Percentiles rank a stretch among this genome's conserved stretches.
Evolutionary conservation across 2,329 filamentous ascomycete species (phyloP).

Genomic region (Talaromyces sp.): DNA sequence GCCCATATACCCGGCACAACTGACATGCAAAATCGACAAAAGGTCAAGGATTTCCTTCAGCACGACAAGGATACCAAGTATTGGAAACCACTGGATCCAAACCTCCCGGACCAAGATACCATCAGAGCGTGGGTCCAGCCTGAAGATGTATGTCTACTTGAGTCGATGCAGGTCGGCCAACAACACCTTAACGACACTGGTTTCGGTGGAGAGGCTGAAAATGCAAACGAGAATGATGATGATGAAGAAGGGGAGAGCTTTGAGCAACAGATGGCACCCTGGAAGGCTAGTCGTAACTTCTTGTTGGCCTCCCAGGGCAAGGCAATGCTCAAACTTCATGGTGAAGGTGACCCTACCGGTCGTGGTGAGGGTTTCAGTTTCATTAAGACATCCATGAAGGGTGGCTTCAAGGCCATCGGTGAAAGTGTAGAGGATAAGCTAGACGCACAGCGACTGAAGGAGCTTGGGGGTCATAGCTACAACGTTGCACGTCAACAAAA

Average conservation of each 20-base stretch:
- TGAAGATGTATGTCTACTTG: constrained; percentile 90
- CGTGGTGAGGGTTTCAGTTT: constrained; percentile 95
- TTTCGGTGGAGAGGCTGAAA: constrained; percentile 70
- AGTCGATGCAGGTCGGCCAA: constrained; percentile 94
- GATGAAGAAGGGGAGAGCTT: constrained; percentile 73
- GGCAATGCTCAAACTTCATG: constrained; percentile 93
- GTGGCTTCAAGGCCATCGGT: constrained; percentile 87
- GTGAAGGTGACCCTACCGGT: constrained; percentile 91
- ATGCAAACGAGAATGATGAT: constrained; percentile 65
- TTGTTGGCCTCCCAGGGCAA: constrained; percentile 91
- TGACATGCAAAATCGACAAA: constrained; percentile 93
- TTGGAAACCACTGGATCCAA: constrained; percentile 78
- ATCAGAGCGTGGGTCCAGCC: constrained; percentile 90
- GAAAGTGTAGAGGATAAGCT: constrained; percentile 87
- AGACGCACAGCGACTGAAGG: constrained; percentile 71
- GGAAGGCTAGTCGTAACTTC: constrained; percentile 97
- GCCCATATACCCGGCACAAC: constrained; percentile 90
- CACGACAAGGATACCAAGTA: constrained; percentile 87
- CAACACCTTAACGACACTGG: constrained; percentile 90
- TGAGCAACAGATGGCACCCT: constrained; percentile 88
- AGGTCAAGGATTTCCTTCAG: constrained; percentile 92
- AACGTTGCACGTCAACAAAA: constrained; percentile 94
- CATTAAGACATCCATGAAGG: constrained; percentile 98
- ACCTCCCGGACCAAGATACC: constrained; percentile 73
- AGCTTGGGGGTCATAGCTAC: constrained; percentile 86